phyloP scores from a whole-genome alignment of 1,284 basidiomycete genomes.

The Cryptococcus hybrid region DNA sequence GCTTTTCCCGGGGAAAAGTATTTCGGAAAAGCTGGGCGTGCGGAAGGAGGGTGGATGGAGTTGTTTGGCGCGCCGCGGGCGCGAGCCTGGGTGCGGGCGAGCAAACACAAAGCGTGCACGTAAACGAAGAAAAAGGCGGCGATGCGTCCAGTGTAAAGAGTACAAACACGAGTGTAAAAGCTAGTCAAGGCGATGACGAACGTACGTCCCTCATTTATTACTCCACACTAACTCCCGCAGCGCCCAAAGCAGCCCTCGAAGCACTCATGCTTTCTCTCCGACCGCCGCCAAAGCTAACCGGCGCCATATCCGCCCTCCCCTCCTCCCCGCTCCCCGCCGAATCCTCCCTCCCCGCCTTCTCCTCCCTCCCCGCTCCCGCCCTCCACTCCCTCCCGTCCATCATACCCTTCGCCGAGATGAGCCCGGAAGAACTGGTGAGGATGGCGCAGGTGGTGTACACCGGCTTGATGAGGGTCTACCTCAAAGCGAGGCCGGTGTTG shows the following conservation, averaged over 20 bases:
- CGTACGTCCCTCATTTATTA: constrained; percentile 6
- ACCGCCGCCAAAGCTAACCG: constrained; percentile 76
- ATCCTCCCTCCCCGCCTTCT: constrained; percentile 35
- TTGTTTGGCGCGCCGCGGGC: constrained; percentile 75
- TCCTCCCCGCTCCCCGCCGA: constrained; percentile 62
- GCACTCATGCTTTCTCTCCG: constrained; percentile 63
- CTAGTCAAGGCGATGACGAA: constrained; percentile 21
- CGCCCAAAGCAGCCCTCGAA: constrained; percentile 49
- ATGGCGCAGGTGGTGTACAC: constrained; percentile 95
- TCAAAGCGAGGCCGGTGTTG: constrained; percentile 76
- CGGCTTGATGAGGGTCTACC: constrained; percentile 89
- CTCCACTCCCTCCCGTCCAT: constrained; percentile 66
- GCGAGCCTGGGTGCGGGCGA: constrained; percentile 39
- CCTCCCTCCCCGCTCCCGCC: constrained; percentile 56
- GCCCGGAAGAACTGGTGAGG: constrained; percentile 74
- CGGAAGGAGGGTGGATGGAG: constrained; percentile 69
- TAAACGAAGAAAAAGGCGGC: constrained; percentile 26
- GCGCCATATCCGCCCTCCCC: constrained; percentile 67
- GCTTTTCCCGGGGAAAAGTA: constrained; percentile 69
- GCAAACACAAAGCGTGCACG: constrained; percentile 11
- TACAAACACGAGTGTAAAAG: constrained; percentile 13
- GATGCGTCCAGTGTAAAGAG: no score
- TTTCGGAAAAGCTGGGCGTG: constrained; percentile 75
- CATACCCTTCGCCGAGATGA: constrained; percentile 62
- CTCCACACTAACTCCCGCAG: not conserved